Evolutionary conservation across 2,329 filamentous ascomycete genomes (phyloP).

Genomic region (Xylaria sp.): DNA sequence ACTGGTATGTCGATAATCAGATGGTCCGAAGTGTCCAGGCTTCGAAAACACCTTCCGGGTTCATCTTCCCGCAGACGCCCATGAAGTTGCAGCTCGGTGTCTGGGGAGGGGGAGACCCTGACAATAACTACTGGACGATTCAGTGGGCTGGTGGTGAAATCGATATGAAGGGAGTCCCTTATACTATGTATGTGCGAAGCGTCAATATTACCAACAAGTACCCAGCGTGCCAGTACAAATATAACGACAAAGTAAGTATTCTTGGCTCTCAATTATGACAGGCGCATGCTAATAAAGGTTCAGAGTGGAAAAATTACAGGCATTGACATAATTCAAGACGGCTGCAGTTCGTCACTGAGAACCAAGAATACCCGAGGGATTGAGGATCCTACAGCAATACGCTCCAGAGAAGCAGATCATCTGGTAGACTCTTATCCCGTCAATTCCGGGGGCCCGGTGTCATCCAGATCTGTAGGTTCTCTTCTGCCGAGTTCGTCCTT

Average conservation of each 20-base stretch:
- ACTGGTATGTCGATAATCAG: slow-evolving; percentile 48
- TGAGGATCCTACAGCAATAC: slow-evolving; percentile 27
- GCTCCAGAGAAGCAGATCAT: slow-evolving; percentile 3
- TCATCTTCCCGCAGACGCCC: slow-evolving; percentile 47
- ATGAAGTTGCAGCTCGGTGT: slow-evolving; percentile 49
- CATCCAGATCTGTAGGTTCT: slow-evolving; percentile 6
- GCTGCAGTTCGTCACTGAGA: slow-evolving; percentile 33
- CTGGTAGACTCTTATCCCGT: neutral
- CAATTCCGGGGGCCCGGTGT: neutral
- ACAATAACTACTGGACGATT: slow-evolving; percentile 46
- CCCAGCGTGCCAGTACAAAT: slow-evolving; percentile 48
- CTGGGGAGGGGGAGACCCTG: slow-evolving; percentile 48
- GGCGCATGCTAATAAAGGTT: slow-evolving; percentile 33
- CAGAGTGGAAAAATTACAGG: slow-evolving; percentile 44
- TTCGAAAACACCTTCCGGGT: slow-evolving; percentile 42
- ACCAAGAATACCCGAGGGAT: slow-evolving; percentile 22
- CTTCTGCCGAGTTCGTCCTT: neutral
- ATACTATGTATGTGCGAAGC: slow-evolving; percentile 48
- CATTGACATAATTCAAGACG: slow-evolving; percentile 44
- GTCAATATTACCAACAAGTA: slow-evolving; percentile 50
- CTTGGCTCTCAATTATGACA: neutral
- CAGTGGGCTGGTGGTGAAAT: slow-evolving; percentile 49
- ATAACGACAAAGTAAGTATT: slow-evolving; percentile 45
- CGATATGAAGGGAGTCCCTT: slow-evolving; percentile 44
- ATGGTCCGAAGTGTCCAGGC: slow-evolving; percentile 44